A percentile compares a stretch with the other conserved stretches of the same genome.
phyloP scores from a whole-genome alignment of 1,139 yeast genomes.

The Suhomyces coccinellae region DNA sequence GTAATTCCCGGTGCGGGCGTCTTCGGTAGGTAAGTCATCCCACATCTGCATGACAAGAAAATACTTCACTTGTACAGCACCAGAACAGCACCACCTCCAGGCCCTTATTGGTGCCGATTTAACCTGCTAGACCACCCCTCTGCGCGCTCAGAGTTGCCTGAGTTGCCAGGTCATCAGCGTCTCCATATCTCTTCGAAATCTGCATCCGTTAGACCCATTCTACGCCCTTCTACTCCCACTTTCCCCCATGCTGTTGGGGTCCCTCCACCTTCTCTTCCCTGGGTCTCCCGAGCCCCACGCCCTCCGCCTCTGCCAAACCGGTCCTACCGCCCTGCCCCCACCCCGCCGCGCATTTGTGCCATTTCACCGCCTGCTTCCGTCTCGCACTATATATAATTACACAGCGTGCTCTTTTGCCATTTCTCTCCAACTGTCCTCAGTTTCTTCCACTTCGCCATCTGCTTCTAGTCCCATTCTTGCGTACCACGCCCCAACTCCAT shows the following conservation, averaged over 20 bases:
- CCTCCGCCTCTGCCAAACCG: background rate
- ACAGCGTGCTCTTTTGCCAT: background rate
- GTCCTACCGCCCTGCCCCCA: background rate
- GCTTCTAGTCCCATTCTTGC: background rate
- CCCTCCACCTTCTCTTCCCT: background rate
- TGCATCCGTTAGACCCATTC: too few relatives aligned
- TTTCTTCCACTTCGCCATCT: background rate
- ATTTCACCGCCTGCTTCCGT: background rate
- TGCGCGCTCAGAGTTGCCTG: background rate
- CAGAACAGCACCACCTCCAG: too few relatives aligned
- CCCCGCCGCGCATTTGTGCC: background rate
- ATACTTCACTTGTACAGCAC: slow-evolving; percentile 1
- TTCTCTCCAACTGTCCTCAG: background rate
- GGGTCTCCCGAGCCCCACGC: background rate
- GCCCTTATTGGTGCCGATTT: too few relatives aligned
- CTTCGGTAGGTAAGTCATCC: background rate
- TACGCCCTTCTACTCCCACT: background rate
- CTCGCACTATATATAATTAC: slow-evolving; percentile 1
- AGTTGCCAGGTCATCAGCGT: too few relatives aligned
- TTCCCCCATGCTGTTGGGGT: background rate
- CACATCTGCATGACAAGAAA: background rate
- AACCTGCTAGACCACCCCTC: too few relatives aligned
- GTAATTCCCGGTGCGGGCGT: background rate
- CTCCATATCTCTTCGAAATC: too few relatives aligned
- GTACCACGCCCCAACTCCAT: background rate